Base-by-base conservation (phyloP, 371 early-diverging fungal genomes). In the Smittium culicis region DNA sequence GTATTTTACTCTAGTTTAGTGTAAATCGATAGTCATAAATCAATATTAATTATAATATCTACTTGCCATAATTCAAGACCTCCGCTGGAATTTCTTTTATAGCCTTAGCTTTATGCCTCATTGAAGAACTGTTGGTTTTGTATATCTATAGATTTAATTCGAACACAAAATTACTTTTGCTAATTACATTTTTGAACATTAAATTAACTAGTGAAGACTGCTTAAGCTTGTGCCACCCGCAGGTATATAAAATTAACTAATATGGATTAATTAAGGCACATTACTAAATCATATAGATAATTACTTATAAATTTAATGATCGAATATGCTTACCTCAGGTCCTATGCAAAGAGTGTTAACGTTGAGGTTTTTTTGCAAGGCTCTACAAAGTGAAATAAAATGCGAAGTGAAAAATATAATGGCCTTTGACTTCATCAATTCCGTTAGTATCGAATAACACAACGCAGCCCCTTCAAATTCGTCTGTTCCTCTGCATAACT, bases 391-490 rank as follows among this genome's bases (percentile, higher is more conserved):
- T 29, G 70, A 72, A 27, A 77, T 73, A 33, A 74, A 77, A 61
- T 77, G 77, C 2, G 77, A 74, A 16, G 77, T 74, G 30, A 77
- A 65, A 61, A 77, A 77, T 0, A 77, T 75, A 0, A 74, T 73
- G 2, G 74, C 67, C 0, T 31, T 20, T n/a, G 64, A 35, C 0
- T 67, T 63, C 20, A 78, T 5, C n/a, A 77, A 34, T 32, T 71
- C 66, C 27, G 71, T 68, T 30, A 74, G 70, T 1, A 77, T 60
- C 8, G 77, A 75, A 28, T 67, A 70, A 45, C 77, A 73, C 8
- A 77, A 69, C 1, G 77, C 72, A 30, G 34, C 69, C 2, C 77
- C 77, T 27, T 77, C 77, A 1, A 24, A 29, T 0, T 69, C 67
- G 1, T 70, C 54, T 1, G 77, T 77, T 32, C 77, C 79, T 57